Percentiles rank a stretch among this genome's conserved stretches.
Conservation (phyloP, 148 eudicot genomes). For the Rhododendron simsii region DNA sequence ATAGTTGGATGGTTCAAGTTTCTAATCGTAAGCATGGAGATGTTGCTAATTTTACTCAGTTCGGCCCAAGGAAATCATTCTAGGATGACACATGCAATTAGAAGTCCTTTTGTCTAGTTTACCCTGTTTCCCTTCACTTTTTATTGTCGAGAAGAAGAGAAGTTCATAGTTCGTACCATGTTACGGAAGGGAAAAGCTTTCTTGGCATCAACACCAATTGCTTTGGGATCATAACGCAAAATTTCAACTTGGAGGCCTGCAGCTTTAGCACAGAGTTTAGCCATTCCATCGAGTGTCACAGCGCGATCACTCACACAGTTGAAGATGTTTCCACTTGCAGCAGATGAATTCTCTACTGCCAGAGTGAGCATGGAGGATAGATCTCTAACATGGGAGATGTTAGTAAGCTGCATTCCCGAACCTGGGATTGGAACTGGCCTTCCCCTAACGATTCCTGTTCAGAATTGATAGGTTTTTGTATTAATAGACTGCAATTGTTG, state of each 20-base stretch:
- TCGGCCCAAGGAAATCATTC: background rate
- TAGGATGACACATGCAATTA: background rate
- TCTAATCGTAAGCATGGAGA: background rate
- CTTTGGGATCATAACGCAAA: conserved; percentile 88
- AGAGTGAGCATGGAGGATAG: conserved; percentile 88
- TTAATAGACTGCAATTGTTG: background rate
- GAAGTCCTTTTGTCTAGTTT: background rate
- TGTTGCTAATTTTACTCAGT: background rate
- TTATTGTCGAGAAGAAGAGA: background rate
- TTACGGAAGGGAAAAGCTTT: conserved; percentile 95
- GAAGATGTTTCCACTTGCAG: conserved; percentile 80
- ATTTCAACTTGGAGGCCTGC: conserved; percentile 70
- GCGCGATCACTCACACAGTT: conserved; percentile 92
- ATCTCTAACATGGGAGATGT: conserved; percentile 79
- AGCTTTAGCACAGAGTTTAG: conserved; percentile 86
- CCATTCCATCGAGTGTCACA: conserved; percentile 88
- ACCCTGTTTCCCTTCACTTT: background rate
- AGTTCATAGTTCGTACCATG: conserved; percentile 58
- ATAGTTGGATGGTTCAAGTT: background rate
- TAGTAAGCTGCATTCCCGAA: conserved; percentile 91
- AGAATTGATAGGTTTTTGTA: background rate
- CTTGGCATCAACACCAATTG: conserved; percentile 80
- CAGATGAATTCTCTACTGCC: conserved; percentile 66
- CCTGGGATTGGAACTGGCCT: conserved; percentile 89
- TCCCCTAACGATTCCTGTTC: conserved; percentile 77